Conservation (phyloP, 163 green algal genomes). For the Scenedesmus sp. region DNA sequence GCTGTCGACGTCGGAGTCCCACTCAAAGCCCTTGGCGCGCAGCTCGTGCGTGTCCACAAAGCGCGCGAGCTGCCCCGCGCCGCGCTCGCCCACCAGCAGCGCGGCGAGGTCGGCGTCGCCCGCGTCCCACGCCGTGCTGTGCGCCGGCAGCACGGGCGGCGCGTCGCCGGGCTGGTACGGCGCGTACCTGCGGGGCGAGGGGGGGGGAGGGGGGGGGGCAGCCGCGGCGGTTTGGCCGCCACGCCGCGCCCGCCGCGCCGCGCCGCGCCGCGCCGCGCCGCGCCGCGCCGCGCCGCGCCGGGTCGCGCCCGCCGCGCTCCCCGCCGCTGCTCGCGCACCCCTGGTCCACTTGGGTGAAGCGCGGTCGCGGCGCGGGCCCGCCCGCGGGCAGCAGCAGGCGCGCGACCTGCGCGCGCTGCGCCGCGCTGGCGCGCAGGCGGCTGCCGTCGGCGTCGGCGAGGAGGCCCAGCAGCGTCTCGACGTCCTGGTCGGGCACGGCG, state of each 20-base stretch:
- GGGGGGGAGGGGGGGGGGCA: not conserved
- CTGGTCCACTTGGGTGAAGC: not conserved
- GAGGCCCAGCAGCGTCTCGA: not conserved
- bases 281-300: not conserved
- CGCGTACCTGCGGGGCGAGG: not conserved
- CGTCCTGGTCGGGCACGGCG: not conserved
- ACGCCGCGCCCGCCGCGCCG: not conserved
- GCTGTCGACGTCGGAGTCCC: conserved; percentile 16
- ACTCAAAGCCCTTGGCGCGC: conserved; percentile 5
- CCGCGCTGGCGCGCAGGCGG: not conserved
- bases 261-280: not conserved
- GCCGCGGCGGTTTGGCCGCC: not conserved
- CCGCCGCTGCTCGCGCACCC: conserved; percentile 2
- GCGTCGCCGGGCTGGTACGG: conserved; percentile 13
- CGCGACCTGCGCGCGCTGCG: not conserved
- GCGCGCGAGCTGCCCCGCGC: not conserved
- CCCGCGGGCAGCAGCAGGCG: not conserved
- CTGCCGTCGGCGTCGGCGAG: not conserved
- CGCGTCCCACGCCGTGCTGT: not conserved
- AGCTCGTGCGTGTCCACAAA: conserved; percentile 3
- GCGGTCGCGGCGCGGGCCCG: conserved; percentile 10
- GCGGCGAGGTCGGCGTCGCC: not conserved
- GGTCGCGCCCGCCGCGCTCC: not conserved
- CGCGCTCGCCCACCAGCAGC: not conserved
- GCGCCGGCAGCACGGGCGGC: not conserved